These are phyloP conservation scores for Leccinum truebloodii DNA, from an alignment of 768 basidiomycete species.

Conservation along the genomic window DNA sequence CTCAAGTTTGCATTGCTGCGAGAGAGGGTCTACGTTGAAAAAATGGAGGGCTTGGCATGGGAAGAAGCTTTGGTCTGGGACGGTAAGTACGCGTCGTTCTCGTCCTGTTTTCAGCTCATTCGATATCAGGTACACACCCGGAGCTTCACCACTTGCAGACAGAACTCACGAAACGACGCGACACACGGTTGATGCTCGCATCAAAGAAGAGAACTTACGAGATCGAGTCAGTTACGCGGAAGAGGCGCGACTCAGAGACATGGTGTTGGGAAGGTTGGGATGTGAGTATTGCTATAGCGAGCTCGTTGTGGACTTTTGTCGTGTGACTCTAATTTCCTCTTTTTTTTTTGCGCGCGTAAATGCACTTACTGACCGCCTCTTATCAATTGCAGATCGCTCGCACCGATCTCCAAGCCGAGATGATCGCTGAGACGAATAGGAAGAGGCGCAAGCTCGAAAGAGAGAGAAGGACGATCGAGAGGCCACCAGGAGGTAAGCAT, in stretches of 20 bases:
- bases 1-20: conserved; percentile 88
- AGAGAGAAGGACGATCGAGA: conserved; percentile 76
- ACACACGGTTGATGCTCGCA: conserved; percentile 81
- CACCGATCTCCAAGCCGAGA: conserved; percentile 79
- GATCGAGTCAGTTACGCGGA: conserved; percentile 58
- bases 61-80: conserved; percentile 81
- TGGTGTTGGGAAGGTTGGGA: too few species aligned
- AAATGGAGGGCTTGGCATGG: conserved; percentile 88
- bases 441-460: conserved; percentile 85
- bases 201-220: conserved; percentile 72
- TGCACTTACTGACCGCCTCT: conserved; percentile 8
- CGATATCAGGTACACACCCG: conserved; percentile 70
- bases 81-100: conserved; percentile 48
- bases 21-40: conserved; percentile 88
- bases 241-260: conserved; percentile 68
- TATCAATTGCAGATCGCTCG: conserved; percentile 55
- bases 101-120: conserved; percentile 1
- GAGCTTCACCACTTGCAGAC: conserved; percentile 81
- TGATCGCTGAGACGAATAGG: conserved; percentile 87
- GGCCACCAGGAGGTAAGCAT: conserved; percentile 69
- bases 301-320: background rate
- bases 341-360: conserved; percentile 1
- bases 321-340: conserved; percentile 3
- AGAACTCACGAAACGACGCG: conserved; percentile 74
- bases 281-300: conserved; percentile 10